Conservation (phyloP, 164 flowering plant genomes). For the Stephania yunnanensis region DNA sequence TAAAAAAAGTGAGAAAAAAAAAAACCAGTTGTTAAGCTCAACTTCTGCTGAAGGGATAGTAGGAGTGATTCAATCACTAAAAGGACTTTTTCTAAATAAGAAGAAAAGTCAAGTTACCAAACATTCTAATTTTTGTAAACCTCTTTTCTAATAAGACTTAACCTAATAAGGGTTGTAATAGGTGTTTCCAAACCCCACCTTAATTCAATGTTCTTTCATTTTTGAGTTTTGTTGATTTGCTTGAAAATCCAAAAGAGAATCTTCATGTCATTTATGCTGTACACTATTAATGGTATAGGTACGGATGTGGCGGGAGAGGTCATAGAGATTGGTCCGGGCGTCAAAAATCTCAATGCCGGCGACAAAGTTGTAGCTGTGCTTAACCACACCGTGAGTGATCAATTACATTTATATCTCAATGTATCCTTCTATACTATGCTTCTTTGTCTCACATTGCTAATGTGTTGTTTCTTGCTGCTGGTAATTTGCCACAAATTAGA, state of each 20-base stretch:
- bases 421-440: not conserved
- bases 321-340: constrained; percentile 57
- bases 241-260: not conserved
- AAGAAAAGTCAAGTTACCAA: too few relatives aligned
- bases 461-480: not conserved
- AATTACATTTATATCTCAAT: not conserved
- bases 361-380: constrained; percentile 69
- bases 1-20: too few relatives aligned
- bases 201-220: not conserved
- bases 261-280: not conserved
- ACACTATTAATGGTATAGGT: constrained; percentile 25
- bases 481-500: not conserved
- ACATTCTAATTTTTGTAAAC: too few relatives aligned
- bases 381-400: constrained; percentile 37
- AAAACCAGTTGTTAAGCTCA: too few relatives aligned
- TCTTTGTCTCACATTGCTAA: not conserved
- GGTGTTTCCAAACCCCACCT: too few relatives aligned
- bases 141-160: too few relatives aligned
- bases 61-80: too few relatives aligned
- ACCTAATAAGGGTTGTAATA: too few relatives aligned
- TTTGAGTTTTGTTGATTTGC: not conserved
- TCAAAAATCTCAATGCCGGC: constrained; percentile 45
- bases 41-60: too few relatives aligned
- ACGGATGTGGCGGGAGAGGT: constrained; percentile 83
- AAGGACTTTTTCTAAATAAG: too few relatives aligned